These are phyloP conservation scores for Austropuccinia psidii DNA, from an alignment of 1,284 basidiomycete genomes.

Conservation along the genomic window DNA sequence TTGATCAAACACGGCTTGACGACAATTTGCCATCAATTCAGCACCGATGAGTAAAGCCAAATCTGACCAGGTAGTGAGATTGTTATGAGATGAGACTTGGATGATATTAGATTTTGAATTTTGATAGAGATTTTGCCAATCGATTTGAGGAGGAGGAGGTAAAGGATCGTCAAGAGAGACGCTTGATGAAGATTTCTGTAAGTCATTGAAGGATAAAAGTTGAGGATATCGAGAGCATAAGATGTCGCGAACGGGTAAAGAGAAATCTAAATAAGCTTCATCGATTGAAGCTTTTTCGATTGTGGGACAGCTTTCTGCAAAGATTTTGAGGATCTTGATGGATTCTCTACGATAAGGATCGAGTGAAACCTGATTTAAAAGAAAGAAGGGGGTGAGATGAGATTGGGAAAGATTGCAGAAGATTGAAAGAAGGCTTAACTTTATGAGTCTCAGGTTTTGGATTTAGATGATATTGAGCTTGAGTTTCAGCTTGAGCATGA, in stretches of 20 bases:
- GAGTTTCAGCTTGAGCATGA: conserved; percentile 2
- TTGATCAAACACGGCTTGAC: conserved; percentile 59
- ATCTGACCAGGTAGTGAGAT: conserved; percentile 71
- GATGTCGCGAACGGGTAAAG: conserved; percentile 63
- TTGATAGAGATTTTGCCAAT: not conserved
- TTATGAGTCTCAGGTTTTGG: conserved; percentile 28
- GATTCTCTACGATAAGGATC: conserved; percentile 90
- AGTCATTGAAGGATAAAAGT: conserved; percentile 51
- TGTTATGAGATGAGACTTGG: not conserved
- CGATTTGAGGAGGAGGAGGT: conserved; percentile 10
- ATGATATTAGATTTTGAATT: not conserved
- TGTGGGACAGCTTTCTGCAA: conserved; percentile 52
- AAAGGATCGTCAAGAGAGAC: conserved; percentile 13
- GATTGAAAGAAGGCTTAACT: not conserved
- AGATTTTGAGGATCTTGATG: conserved; percentile 74
- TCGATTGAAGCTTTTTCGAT: conserved; percentile 57
- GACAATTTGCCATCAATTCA: conserved; percentile 67
- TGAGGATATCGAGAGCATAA: conserved; percentile 68
- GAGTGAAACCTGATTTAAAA: conserved; percentile 64
- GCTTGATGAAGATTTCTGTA: not conserved
- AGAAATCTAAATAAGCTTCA: conserved; percentile 79
- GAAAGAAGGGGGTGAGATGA: not conserved
- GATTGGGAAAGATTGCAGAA: not conserved
- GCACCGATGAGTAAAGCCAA: conserved; percentile 81
- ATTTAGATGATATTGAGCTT: conserved; percentile 24